These are phyloP conservation scores for Ampelocalamus luodianensis DNA, from an alignment of 176 grass and related monocot genomes.

Conservation along the genomic window DNA sequence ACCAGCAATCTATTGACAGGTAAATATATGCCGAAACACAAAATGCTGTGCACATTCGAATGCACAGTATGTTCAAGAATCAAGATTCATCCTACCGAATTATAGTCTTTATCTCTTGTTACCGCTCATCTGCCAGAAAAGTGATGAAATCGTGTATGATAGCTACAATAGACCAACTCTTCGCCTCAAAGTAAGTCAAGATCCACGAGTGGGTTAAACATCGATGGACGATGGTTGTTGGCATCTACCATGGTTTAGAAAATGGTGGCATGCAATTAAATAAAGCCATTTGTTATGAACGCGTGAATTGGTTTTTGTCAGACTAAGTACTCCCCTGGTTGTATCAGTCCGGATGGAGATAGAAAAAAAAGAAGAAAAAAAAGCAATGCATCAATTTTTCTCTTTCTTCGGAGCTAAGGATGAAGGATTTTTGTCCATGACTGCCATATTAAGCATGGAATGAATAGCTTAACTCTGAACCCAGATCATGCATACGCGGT, in stretches of 20 bases:
- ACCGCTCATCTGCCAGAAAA: background rate
- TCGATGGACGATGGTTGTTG: background rate
- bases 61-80: background rate
- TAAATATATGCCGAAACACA: constrained; percentile 43
- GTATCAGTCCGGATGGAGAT: constrained; percentile 7
- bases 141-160: background rate
- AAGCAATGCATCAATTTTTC: background rate
- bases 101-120: background rate
- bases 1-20: too few species aligned
- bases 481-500: background rate
- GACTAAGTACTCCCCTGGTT: too few species aligned
- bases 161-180: background rate
- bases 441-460: too few species aligned
- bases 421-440: background rate
- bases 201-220: background rate
- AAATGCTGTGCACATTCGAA: constrained; percentile 39
- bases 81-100: background rate
- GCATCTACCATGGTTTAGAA: background rate
- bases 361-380: too few species aligned
- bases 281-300: constrained; percentile 19
- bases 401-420: constrained; percentile 47
- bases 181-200: constrained; percentile 9
- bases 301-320: background rate
- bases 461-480: background rate
- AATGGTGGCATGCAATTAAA: background rate